Evolutionary conservation across 225 moss, liverwort and hornwort genomes (phyloP), one percentile per base, ranked within the genome.

Genomic region (Sphagnum tenellum): DNA sequence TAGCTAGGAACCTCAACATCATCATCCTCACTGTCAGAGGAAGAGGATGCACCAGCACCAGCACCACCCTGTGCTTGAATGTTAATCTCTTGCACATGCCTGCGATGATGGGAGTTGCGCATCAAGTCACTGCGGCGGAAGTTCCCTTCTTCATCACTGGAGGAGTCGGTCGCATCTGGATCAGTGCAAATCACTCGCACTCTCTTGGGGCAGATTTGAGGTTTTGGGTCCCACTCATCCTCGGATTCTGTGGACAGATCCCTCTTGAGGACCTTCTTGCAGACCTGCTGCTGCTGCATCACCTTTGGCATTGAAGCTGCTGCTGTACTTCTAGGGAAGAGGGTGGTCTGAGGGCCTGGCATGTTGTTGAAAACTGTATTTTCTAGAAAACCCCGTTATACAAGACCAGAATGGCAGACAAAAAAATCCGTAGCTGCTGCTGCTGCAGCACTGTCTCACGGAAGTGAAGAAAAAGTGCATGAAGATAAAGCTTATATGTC

Each of bases 161-260:
- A 84, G 2, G 81, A 81, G 62, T 85, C 84, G 0, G 84, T 81
- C 1, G 84, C 84, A 51, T 85, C 84, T 4, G 81, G 81, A 48
- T 85, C 84, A 1, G 84, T 85, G 76, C 84, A 85, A 5, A 85
- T 85, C 14, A 85, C 81, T 12, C 81, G 62, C 12, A 85, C 78
- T 63, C 75, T 67, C 69, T 81, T 81, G 44, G 81, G 81, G 57
- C 75, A 85, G 2, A 47, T 68, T 12, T 76, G 81, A 0, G 64
- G 47, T 7, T 64, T 78, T 0, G 47, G 54, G 8, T 46, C 53
- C 62, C 64, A 69, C n/a, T 84, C 84, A 29, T 82, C 82, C 49
- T 82, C 82, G 2, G 77, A 82, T 46, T 83, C 83, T 7, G 79
- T 76, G 64, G 76, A 51, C 63, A 76, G 76, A n/a, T 79, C 79